These are phyloP conservation scores for Cyclotella kingstonii DNA, from an alignment of 108 stramenopile species.

Conservation along the genomic window DNA sequence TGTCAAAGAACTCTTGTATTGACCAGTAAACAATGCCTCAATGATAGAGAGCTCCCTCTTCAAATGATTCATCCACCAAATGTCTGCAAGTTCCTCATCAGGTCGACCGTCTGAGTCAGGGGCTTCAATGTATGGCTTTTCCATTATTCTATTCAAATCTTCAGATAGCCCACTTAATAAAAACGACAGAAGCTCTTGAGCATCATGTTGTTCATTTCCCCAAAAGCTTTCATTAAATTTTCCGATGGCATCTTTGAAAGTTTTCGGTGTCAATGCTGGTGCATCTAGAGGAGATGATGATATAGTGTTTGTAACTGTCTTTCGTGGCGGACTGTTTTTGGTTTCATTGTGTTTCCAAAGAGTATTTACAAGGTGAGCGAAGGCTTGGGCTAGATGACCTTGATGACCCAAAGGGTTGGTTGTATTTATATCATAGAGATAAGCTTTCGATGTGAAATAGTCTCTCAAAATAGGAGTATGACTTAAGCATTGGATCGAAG, in stretches of 20 bases:
- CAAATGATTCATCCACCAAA: conserved; percentile 97
- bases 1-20: conserved; percentile 92
- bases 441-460: conserved; percentile 89
- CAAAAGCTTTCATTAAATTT: conserved; percentile 91
- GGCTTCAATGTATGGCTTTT: conserved; percentile 95
- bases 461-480: conserved; percentile 93
- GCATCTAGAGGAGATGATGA: conserved; percentile 73
- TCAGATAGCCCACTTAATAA: conserved; percentile 91
- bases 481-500: conserved; percentile 92
- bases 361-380: conserved; percentile 83
- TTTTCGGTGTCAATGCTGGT: conserved; percentile 83
- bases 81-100: conserved; percentile 91
- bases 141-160: conserved; percentile 94
- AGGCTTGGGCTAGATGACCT: conserved; percentile 92
- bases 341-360: conserved; percentile 74
- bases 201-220: conserved; percentile 98
- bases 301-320: conserved; percentile 41
- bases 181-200: conserved; percentile 93
- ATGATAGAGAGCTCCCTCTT: conserved; percentile 91
- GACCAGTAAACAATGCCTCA: conserved; percentile 94
- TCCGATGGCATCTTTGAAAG: conserved; percentile 90
- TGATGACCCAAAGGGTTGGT: conserved; percentile 92
- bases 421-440: conserved; percentile 90
- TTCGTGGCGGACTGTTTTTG: conserved; percentile 38
- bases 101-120: conserved; percentile 93